Base-by-base conservation (phyloP, 305 asterid species). In the Rubia balearica region DNA sequence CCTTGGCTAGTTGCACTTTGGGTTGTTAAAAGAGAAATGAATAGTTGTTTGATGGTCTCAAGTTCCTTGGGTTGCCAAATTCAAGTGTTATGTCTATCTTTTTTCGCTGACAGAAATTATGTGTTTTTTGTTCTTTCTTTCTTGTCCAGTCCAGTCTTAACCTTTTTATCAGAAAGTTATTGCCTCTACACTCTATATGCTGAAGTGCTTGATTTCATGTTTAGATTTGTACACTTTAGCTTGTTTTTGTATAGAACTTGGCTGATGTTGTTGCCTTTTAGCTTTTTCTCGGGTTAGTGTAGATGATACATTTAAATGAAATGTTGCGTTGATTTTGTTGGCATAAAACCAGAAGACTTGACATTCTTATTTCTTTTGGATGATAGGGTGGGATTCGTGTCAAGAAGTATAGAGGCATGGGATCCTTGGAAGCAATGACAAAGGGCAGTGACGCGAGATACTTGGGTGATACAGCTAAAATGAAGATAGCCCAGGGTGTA, bases 401-500 rank as follows among this genome's bases (percentile, higher is more conserved):
- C 1, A 94, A 94, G 76, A 91, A 88, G 78, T 94, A 91, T 77
- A 71, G 99, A 79, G 97, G 96, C 45, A 94, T 94, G 99, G 99
- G 99, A 76, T 94, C 99, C 65, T 83, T 94, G 57, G 99, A 94
- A 85, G 98, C 98, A 68, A 91, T 91, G 98, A 85, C 83, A 48
- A 89, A 85, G 74, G 99, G 98, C 75, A 94, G 99, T 65, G 99
- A 94, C 77, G 91, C 96, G 49, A 85, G 98, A 42, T 94, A 94
- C 77, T 78, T 94, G 84, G 98, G 98, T 40, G 99, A 94, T 84
- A 86, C 83, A 12, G 86, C 92, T 33, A 91, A 91, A 80, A 70
- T 94, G 80, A 94, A 94, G 80, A 89, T 91, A 75, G 96, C 99
- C 62, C 99, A 94, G 65, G 99, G 97, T 45, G 99, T 94, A n/a